Percentiles rank a stretch among this genome's conserved stretches.
Evolutionary conservation across 768 basidiomycete species (phyloP).

Genomic region (Suillus tomentosus): DNA sequence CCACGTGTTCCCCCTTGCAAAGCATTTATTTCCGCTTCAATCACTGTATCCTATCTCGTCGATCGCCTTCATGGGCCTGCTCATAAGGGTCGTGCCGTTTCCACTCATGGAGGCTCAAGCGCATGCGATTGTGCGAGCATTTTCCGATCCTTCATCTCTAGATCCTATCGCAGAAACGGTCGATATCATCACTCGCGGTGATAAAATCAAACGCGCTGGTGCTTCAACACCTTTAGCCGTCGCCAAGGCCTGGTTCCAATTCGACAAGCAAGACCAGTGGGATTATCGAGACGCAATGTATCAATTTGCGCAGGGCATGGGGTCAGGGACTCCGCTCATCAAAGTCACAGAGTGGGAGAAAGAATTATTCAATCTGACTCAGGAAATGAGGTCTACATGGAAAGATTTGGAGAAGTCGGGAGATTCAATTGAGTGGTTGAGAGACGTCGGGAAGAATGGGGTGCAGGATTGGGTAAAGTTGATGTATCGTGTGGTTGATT

Average conservation of each 20-base stretch:
- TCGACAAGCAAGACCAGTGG: constrained; percentile 58
- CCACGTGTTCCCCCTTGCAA: constrained; percentile 70
- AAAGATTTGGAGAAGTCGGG: constrained; percentile 54
- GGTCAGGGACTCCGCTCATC: constrained; percentile 29
- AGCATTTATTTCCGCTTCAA: constrained; percentile 68
- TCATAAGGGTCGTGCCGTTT: constrained; percentile 63
- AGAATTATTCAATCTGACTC: constrained; percentile 44
- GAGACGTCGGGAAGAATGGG: constrained; percentile 61
- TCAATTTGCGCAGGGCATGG: constrained; percentile 42
- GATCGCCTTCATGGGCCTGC: constrained; percentile 69
- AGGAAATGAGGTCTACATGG: constrained; percentile 50
- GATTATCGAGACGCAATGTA: constrained; percentile 65
- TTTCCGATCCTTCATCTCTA: constrained; percentile 51
- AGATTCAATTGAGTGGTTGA: constrained; percentile 60
- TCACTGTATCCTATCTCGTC: constrained; percentile 45
- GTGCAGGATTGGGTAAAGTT: constrained; percentile 62
- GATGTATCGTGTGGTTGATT: constrained; percentile 37
- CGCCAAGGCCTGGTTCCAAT: constrained; percentile 57
- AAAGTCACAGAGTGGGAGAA: constrained; percentile 58
- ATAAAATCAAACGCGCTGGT: constrained; percentile 37
- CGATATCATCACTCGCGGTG: constrained; percentile 52
- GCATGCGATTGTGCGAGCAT: constrained; percentile 56
- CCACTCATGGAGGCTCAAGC: constrained; percentile 82
- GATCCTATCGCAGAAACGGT: constrained; percentile 49
- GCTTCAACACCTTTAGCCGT: constrained; percentile 42